Conservation (phyloP, 108 stramenopile species). For the Bacterosira constricta region DNA sequence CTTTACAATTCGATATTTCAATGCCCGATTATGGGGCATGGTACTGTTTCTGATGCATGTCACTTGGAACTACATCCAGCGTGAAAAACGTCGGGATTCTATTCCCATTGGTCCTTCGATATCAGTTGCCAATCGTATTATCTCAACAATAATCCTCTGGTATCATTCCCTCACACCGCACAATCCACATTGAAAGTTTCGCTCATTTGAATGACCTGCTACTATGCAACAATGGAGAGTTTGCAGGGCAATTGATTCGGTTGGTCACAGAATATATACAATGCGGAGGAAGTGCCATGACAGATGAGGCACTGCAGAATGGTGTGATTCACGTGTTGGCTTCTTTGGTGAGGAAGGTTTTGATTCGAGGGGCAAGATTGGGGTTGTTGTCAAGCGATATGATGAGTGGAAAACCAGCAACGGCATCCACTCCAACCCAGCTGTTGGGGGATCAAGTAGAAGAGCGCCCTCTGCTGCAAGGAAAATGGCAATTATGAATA, state of each 20-base stretch:
- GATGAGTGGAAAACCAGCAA: neutral
- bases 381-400: slow-evolving; percentile 7
- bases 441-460: neutral
- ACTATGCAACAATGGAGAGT: slow-evolving; percentile 50
- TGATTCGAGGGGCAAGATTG: slow-evolving; percentile 65
- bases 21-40: no score
- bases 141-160: slow-evolving; percentile 27
- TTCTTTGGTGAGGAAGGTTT: slow-evolving; percentile 53
- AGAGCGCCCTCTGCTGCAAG: neutral
- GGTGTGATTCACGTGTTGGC: slow-evolving; percentile 70
- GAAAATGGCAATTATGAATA: no score
- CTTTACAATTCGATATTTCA: no score
- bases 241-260: slow-evolving; percentile 54
- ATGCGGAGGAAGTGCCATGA: slow-evolving; percentile 61
- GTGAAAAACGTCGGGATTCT: slow-evolving; percentile 34
- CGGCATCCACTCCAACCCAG: neutral
- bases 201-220: slow-evolving; percentile 61
- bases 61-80: slow-evolving; percentile 15
- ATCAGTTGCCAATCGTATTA: slow-evolving; percentile 38
- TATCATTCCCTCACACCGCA: slow-evolving; percentile 42
- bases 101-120: slow-evolving; percentile 28
- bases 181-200: slow-evolving; percentile 45
- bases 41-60: no score
- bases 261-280: slow-evolving; percentile 51
- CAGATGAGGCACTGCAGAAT: slow-evolving; percentile 74